These are phyloP conservation scores for Hypoxylon sp. DNA, from an alignment of 2,329 filamentous ascomycete species.

Conservation along the genomic window DNA sequence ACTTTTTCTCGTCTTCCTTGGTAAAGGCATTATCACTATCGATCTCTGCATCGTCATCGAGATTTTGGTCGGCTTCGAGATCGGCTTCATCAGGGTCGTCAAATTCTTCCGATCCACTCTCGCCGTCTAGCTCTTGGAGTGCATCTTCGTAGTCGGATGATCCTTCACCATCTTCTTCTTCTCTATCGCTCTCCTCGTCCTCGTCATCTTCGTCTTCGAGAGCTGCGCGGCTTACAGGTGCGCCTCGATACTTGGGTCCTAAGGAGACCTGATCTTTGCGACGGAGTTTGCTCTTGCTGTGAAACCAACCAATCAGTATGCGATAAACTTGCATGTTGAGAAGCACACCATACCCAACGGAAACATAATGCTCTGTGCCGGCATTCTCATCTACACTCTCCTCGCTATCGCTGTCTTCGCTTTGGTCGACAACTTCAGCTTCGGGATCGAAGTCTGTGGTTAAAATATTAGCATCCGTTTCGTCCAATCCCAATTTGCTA, in stretches of 20 bases:
- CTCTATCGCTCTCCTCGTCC: slow-evolving; percentile 49
- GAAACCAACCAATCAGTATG: slow-evolving; percentile 22
- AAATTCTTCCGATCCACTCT: slow-evolving; percentile 50
- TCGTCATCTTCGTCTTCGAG: slow-evolving; percentile 55
- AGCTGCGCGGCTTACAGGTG: slow-evolving; percentile 73
- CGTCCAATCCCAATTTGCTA: not conserved
- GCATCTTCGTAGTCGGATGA: slow-evolving; percentile 46
- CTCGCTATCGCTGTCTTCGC: slow-evolving; percentile 62
- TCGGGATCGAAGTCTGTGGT: slow-evolving; percentile 83
- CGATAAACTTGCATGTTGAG: slow-evolving; percentile 22
- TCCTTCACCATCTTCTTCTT: slow-evolving; percentile 53
- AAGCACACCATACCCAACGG: slow-evolving; percentile 66
- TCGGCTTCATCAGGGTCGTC: slow-evolving; percentile 66
- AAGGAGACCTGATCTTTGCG: slow-evolving; percentile 74
- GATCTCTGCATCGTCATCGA: slow-evolving; percentile 65
- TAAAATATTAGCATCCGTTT: slow-evolving; percentile 25
- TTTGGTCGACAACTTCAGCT: slow-evolving; percentile 65
- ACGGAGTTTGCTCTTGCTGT: slow-evolving; percentile 82
- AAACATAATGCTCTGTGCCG: slow-evolving; percentile 86
- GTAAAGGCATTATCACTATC: slow-evolving; percentile 77
- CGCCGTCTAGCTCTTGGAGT: slow-evolving; percentile 37
- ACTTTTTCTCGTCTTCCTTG: slow-evolving; percentile 83
- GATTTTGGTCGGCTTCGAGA: slow-evolving; percentile 58
- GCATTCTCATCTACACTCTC: slow-evolving; percentile 61
- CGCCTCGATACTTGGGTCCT: slow-evolving; percentile 82